These are phyloP conservation scores for Corylus avellana DNA, from an alignment of 306 rosid species.

Conservation along the genomic window DNA sequence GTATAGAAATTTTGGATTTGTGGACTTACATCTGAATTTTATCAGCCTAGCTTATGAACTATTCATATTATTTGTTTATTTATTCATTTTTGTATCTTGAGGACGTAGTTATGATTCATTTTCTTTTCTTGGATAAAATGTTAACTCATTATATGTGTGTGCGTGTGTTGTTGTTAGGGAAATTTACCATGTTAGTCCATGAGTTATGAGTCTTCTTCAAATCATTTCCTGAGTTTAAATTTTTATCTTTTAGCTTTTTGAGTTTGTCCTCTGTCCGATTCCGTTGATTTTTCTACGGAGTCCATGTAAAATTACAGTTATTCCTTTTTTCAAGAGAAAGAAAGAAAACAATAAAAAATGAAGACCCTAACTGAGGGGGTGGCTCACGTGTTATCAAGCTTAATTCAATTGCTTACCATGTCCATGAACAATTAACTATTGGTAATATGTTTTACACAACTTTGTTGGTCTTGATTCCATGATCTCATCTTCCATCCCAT, in stretches of 20 bases:
- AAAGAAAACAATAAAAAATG: no score
- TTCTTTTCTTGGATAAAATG: neutral
- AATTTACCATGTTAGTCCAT: neutral
- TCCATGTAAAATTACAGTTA: no score
- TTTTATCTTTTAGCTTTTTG: no score
- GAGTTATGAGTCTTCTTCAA: neutral
- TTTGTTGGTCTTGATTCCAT: neutral
- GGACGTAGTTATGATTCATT: neutral
- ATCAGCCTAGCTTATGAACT: constrained; percentile 11
- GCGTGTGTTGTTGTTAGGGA: no score
- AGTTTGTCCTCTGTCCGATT: no score
- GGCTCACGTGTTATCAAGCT: neutral
- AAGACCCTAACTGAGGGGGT: no score
- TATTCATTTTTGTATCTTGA: constrained; percentile 5
- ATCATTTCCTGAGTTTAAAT: neutral
- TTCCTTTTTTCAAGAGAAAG: no score
- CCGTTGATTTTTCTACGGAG: no score
- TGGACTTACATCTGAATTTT: constrained; percentile 8
- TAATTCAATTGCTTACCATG: neutral
- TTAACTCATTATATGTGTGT: neutral
- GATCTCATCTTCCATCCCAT: neutral
- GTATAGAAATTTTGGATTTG: neutral
- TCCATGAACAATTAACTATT: neutral
- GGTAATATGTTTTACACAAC: no score
- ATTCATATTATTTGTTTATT: constrained; percentile 10